These are phyloP conservation scores for Coemansia sp. DNA, from an alignment of 192 early-diverging fungal species.

Conservation along the genomic window DNA sequence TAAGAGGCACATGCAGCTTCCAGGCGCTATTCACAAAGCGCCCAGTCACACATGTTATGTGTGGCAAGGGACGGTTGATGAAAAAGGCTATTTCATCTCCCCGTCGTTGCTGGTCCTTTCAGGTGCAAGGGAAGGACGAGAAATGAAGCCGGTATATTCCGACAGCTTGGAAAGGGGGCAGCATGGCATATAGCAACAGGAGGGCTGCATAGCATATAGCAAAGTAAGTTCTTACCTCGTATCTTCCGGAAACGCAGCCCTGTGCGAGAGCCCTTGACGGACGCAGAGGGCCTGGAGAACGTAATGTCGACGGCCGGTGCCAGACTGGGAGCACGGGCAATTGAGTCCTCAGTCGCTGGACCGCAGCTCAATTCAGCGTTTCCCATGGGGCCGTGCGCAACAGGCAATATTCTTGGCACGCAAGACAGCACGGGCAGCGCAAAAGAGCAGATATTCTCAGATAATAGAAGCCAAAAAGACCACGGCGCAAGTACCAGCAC, in stretches of 20 bases:
- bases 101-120: neutral
- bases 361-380: constrained; percentile 25
- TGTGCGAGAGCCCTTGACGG: constrained; percentile 35
- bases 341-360: constrained; percentile 28
- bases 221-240: constrained; percentile 25
- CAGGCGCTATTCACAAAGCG: neutral
- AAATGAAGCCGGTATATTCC: neutral
- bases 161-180: neutral
- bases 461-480: neutral
- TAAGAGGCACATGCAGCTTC: constrained; percentile 5
- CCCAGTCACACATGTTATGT: constrained; percentile 7
- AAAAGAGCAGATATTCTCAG: neutral
- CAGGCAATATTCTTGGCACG: neutral
- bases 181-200: neutral
- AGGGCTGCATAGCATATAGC: neutral
- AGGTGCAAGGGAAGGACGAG: neutral
- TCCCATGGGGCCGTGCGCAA: constrained; percentile 24
- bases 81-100: constrained; percentile 1
- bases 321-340: constrained; percentile 42
- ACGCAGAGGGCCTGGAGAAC: constrained; percentile 45
- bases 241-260: constrained; percentile 46
- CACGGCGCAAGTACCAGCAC: neutral
- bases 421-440: constrained; percentile 4
- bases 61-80: neutral
- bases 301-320: constrained; percentile 55